phyloP scores from a whole-genome alignment of 805 yeast species.

The Metschnikowia arizonensis region DNA sequence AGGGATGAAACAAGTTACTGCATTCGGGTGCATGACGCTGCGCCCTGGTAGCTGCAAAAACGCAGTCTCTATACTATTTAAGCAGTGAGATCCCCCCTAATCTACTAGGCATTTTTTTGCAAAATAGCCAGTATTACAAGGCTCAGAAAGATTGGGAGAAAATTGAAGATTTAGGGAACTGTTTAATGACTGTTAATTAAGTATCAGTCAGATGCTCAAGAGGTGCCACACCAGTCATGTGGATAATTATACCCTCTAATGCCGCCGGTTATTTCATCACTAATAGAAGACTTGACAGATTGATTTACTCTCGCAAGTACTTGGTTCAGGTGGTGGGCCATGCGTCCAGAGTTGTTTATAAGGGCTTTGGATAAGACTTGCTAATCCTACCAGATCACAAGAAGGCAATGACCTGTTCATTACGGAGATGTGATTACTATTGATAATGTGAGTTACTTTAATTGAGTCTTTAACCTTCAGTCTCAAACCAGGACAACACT shows the following conservation, averaged over 20 bases:
- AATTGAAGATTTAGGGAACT: no score
- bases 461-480: constrained; percentile 64
- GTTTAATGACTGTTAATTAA: no score
- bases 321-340: constrained; percentile 81
- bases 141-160: no score
- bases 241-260: no score
- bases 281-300: constrained; percentile 81
- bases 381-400: constrained; percentile 15
- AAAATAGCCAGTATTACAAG: no score
- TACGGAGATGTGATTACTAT: constrained; percentile 61
- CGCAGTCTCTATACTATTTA: background rate
- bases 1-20: constrained; percentile 1
- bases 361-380: constrained; percentile 45
- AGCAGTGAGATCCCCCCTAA: background rate
- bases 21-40: background rate
- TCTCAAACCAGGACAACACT: constrained; percentile 75
- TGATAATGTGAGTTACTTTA: constrained; percentile 66
- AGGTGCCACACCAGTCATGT: no score
- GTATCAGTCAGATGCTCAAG: no score
- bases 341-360: constrained; percentile 63
- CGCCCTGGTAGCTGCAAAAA: constrained; percentile 1
- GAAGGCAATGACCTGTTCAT: constrained; percentile 21
- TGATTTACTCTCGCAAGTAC: constrained; percentile 80
- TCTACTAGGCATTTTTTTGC: background rate
- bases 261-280: constrained; percentile 84